Evolutionary conservation across 2,329 filamentous ascomycete species (phyloP).

Genomic region (Pseudogymnoascus sp.): DNA sequence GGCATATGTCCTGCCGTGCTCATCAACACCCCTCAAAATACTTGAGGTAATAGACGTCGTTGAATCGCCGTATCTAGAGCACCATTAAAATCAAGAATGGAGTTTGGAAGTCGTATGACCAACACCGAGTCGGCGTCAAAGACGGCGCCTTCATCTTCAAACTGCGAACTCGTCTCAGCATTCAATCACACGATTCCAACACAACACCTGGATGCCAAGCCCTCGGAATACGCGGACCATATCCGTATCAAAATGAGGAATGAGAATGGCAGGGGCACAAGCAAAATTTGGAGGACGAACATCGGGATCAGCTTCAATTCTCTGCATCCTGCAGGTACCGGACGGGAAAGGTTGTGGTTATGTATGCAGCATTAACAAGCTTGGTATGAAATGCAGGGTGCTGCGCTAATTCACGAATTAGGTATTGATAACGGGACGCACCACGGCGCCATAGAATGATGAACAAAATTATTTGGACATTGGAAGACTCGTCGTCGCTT

Average conservation of each 20-base stretch:
- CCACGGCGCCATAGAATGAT: neutral
- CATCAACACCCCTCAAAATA: conserved; percentile 18
- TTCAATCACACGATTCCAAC: neutral
- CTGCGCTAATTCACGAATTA: neutral
- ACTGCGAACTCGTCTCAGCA: neutral
- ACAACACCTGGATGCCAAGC: neutral
- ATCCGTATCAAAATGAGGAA: neutral
- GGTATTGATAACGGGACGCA: neutral
- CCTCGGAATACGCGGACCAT: neutral
- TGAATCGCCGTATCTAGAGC: neutral
- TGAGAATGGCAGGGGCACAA: neutral
- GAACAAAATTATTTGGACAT: neutral
- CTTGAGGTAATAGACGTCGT: conserved; percentile 15
- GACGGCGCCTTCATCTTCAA: neutral
- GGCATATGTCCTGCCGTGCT: conserved; percentile 23
- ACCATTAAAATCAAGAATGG: neutral
- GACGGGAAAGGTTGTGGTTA: neutral
- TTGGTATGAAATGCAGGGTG: neutral
- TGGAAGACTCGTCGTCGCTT: neutral
- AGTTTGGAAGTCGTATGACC: neutral
- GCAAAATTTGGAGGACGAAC: neutral
- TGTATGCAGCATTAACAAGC: neutral
- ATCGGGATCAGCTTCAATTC: neutral
- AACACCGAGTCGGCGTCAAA: neutral
- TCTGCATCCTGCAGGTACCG: neutral